Conservation (phyloP, 805 yeast species). For the Ogataea methylovora region DNA sequence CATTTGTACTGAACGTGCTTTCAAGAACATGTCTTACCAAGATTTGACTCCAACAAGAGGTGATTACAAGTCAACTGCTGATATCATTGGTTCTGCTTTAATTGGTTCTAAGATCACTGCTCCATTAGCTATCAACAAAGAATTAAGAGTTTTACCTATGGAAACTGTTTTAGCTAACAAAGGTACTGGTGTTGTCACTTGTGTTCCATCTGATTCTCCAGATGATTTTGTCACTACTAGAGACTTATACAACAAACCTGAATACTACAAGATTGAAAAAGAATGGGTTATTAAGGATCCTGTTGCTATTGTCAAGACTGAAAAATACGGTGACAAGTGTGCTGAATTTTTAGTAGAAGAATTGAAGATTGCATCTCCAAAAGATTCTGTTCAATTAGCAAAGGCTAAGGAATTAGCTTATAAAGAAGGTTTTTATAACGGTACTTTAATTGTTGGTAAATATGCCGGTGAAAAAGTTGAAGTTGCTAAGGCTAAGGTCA, state of each 20-base stretch:
- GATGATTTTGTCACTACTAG: slow-evolving; percentile 87
- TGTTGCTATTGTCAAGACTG: slow-evolving; percentile 69
- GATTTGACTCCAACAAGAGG: slow-evolving; percentile 89
- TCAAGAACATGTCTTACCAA: slow-evolving; percentile 95
- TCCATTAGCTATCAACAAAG: slow-evolving; percentile 65
- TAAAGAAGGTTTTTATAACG: slow-evolving; percentile 94
- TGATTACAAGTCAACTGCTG: slow-evolving; percentile 48
- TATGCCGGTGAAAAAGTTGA: slow-evolving; percentile 89
- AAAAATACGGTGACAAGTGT: slow-evolving; percentile 79
- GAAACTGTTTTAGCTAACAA: slow-evolving; percentile 90
- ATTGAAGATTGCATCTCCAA: slow-evolving; percentile 89
- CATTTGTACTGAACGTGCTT: slow-evolving; percentile 90
- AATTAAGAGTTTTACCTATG: slow-evolving; percentile 89
- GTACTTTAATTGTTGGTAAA: slow-evolving; percentile 71
- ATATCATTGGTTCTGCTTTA: slow-evolving; percentile 62
- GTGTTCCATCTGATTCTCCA: slow-evolving; percentile 98
- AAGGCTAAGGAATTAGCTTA: slow-evolving; percentile 92
- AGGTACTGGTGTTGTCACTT: slow-evolving; percentile 99
- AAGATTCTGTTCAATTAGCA: slow-evolving; percentile 79
- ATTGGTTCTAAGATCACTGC: slow-evolving; percentile 85
- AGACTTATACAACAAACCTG: slow-evolving; percentile 85
- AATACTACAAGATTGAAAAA: slow-evolving; percentile 74
- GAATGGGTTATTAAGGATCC: slow-evolving; percentile 80
- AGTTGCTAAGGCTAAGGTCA: slow-evolving; percentile 81
- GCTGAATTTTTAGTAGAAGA: slow-evolving; percentile 82